Conservation (phyloP, 176 grass and related monocot species). For the Panicum miliaceum region DNA sequence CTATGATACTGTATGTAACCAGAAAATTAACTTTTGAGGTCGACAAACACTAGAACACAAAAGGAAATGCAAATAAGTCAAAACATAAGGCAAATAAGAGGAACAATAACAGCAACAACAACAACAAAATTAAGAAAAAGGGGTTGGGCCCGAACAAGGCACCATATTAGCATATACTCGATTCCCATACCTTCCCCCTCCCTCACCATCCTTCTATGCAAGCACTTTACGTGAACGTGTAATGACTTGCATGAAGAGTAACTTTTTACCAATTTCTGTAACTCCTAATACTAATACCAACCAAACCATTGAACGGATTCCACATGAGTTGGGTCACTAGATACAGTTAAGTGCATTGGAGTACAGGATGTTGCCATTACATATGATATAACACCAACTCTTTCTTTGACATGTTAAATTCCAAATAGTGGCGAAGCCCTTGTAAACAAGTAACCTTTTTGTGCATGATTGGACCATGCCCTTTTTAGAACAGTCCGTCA, state of each 20-base stretch:
- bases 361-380: background rate
- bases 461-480: background rate
- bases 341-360: background rate
- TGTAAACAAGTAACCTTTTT: background rate
- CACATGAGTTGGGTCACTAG: background rate
- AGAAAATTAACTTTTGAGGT: slow-evolving; percentile 4
- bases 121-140: background rate
- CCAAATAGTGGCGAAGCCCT: background rate
- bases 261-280: background rate
- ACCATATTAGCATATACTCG: background rate
- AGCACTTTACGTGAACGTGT: background rate
- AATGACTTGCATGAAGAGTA: background rate
- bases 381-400: background rate
- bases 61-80: background rate
- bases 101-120: slow-evolving; percentile 3
- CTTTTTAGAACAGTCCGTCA: slow-evolving; percentile 7
- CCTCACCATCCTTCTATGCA: background rate
- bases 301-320: background rate
- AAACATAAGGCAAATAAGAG: background rate
- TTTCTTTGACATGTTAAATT: slow-evolving; percentile 5
- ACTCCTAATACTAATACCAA: background rate
- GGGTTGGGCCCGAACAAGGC: background rate
- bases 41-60: background rate
- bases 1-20: background rate
- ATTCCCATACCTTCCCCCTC: background rate